phyloP scores from a whole-genome alignment of 306 rosid genomes.

The Rosa chinensis region DNA sequence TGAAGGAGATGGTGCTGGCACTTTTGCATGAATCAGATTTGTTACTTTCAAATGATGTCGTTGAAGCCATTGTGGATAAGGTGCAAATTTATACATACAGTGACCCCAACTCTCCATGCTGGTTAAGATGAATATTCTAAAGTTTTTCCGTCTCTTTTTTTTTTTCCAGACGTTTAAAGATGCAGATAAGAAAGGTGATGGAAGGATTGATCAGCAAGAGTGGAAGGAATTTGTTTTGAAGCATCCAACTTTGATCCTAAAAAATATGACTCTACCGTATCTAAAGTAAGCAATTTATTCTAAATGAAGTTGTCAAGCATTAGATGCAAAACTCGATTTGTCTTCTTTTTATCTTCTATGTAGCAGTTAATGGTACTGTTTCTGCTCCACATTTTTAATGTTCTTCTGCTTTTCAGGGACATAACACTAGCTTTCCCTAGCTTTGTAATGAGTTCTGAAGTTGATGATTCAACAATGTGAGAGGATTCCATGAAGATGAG shows the following conservation, averaged over 20 bases:
- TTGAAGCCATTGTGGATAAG: conserved; percentile 81
- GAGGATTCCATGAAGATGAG: neutral
- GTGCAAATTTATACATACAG: conserved; percentile 29
- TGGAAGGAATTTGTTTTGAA: conserved; percentile 81
- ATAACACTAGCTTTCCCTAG: conserved; percentile 82
- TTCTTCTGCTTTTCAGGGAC: conserved; percentile 54
- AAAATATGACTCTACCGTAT: conserved; percentile 90
- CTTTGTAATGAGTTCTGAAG: conserved; percentile 55
- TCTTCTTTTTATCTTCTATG: neutral
- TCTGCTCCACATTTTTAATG: neutral
- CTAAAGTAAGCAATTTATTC: conserved; percentile 52
- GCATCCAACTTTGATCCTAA: conserved; percentile 65
- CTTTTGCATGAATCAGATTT: conserved; percentile 82
- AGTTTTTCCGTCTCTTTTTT: conserved; percentile 18
- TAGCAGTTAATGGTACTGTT: neutral
- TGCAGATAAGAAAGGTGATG: conserved; percentile 79
- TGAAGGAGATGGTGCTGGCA: conserved; percentile 88
- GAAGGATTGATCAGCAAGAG: conserved; percentile 85
- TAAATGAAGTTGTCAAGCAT: conserved; percentile 8
- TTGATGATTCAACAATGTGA: conserved; percentile 58
- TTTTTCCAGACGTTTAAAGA: conserved; percentile 60
- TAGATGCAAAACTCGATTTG: neutral
- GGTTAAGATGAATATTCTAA: neutral
- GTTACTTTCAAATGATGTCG: conserved; percentile 65
- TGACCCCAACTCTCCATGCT: conserved; percentile 6